Evolutionary conservation across 192 early-diverging fungal genomes (phyloP), one percentile per base, ranked within the genome.

Genomic region (Linnemannia schmuckeri): DNA sequence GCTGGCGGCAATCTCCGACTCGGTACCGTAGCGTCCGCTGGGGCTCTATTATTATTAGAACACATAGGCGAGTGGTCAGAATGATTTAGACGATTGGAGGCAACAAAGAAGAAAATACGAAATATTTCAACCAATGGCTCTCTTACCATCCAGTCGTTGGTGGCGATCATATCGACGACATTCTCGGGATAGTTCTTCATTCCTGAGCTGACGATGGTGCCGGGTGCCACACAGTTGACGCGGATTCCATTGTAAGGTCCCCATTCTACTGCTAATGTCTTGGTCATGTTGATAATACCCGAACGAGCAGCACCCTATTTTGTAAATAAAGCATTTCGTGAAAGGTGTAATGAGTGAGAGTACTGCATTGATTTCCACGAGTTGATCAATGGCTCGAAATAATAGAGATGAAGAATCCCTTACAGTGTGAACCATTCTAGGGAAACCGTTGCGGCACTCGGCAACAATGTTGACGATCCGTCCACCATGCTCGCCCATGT

Each of bases 181-280:
- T 80, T 78, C 3, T 82, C 78, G 10, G 91, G 88, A 57, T 92
- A 92, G 75, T 90, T 90, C 63, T 82, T 82, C 80, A 91, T 90
- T 38, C 91, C 91, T 22, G 85, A 88, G 66, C 91, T 90, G 42
- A 92, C 82, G 75, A 92, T 89, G 18, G 89, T 89, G 27, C 91
- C 91, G 20, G 91, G 91, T 33, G 90, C 91, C 40, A 92, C 91
- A 66, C 86, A 91, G 83, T 92, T 92, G 80, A 92, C 76, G 27
- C 91, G 90, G 46, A 92, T 90, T 5, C 89, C 89, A 24, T 87
- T 87, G 35, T 79, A 88, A 6, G 81, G 79, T 24, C 88, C 89
- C 91, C 91, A 92, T 74, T 92, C 91, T 35, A 88, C 86, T 1
- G 89, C 88, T 66, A 92, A 74, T 1, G 90, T 91, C 83, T 89